Evolutionary conservation across 2,329 filamentous ascomycete species (phyloP), one percentile per base, ranked within the genome.

Genomic region (Aspergillus transmontanensis): DNA sequence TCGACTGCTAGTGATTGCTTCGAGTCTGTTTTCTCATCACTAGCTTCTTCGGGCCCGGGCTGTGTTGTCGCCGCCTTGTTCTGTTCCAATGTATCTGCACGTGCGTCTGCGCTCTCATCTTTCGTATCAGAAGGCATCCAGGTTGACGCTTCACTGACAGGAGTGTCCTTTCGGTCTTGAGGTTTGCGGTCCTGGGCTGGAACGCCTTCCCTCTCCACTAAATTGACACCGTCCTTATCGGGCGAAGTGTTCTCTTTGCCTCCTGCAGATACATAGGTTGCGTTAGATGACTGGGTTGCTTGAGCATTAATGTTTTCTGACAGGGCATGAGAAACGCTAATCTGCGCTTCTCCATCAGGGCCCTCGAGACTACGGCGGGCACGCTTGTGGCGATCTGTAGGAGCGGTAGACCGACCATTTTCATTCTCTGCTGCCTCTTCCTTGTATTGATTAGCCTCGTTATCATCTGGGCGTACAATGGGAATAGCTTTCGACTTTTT

Each of bases 401-500:
- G 87, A n/a, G 82, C 83, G n/a, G 82, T 83, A 23, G 85, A 77
- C 30, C 88, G 86, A 19, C 89, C 88, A 65, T 89, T 84, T 3
- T 85, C 82, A 64, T 88, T 86, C 62, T 90, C 84, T 11, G 77
- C 72, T 19, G 76, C 77, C 23, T 80, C 73, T 32, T 74, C 73
- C 61, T 73, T 71, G 53, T 75, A 73, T 32, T 74, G 71, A 56
- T 77, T 74, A 2, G 75, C 77, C 68, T 82, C 81, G 63, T 66
- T 79, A 69, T 82, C 88, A 62, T 87, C 83, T 1, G 91, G 91
- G 45, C 84, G 84, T 11, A 94, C 79, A 66, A 97, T 96, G 0
- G 93, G 91, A 60, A 97, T 86, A 11, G 93, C 93, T 79, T 95
- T 97, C 5, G 89, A 92, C 69, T 87, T 88, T 78, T 91, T 93